Conservation (phyloP, 306 rosid genomes). For the Quercus cerris region DNA sequence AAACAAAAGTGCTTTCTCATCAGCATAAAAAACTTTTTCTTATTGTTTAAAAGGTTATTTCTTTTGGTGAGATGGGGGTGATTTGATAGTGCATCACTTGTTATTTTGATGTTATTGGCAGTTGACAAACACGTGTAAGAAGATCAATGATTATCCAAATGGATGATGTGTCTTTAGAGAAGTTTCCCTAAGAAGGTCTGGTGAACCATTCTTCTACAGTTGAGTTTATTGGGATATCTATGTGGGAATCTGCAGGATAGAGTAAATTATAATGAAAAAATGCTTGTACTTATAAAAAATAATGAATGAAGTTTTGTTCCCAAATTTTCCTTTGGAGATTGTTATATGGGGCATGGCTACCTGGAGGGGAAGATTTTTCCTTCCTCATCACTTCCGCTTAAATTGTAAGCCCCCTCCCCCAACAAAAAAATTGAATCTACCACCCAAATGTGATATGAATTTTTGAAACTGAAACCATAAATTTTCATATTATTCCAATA, state of each 20-base stretch:
- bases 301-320: neutral
- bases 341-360: neutral
- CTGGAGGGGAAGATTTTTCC: neutral
- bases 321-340: neutral
- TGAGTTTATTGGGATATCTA: neutral
- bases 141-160: neutral
- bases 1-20: too few species aligned
- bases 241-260: neutral
- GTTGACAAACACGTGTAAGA: too few species aligned
- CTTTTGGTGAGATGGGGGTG: too few species aligned
- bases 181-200: neutral
- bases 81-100: too few species aligned
- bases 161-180: neutral
- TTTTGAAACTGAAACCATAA: too few species aligned
- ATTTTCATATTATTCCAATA: too few species aligned
- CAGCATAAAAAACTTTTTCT: too few species aligned
- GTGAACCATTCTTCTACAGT: neutral
- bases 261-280: neutral
- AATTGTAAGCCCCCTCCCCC: neutral
- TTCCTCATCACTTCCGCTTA: neutral
- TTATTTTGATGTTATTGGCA: too few species aligned
- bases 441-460: too few species aligned
- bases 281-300: neutral
- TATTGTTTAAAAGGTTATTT: too few species aligned
- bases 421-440: too few species aligned